A percentile compares a stretch with the other conserved stretches of the same genome.
Conservation (phyloP, 2,329 filamentous ascomycete genomes). For the Zarea fungicola region DNA sequence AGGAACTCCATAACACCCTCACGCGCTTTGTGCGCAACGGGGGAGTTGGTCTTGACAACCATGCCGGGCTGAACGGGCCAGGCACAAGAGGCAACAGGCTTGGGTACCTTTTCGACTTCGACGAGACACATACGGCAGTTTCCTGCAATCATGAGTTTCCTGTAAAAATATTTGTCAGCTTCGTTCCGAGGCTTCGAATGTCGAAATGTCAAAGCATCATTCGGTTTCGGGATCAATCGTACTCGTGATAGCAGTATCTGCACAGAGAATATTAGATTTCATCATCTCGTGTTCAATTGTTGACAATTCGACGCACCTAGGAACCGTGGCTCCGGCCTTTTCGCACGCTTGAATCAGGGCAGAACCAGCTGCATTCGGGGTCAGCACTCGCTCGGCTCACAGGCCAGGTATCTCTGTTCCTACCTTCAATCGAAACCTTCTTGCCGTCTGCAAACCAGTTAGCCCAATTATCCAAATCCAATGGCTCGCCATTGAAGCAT, state of each 20-base stretch:
- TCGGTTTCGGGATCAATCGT: slow-evolving; percentile 35
- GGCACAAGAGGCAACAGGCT: slow-evolving; percentile 95
- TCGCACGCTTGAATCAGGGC: slow-evolving; percentile 98
- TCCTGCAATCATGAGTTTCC: slow-evolving; percentile 97
- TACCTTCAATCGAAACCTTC: slow-evolving; percentile 97
- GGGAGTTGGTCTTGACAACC: slow-evolving; percentile 98
- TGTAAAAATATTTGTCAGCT: slow-evolving; percentile 42
- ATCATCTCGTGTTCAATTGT: slow-evolving; percentile 5
- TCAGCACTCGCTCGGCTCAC: slow-evolving; percentile 29
- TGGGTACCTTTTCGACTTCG: slow-evolving; percentile 92
- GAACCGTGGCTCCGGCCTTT: slow-evolving; percentile 87
- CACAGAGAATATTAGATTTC: slow-evolving; percentile 21
- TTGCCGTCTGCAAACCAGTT: slow-evolving; percentile 69
- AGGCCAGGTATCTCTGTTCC: slow-evolving; percentile 17
- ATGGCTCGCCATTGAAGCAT: slow-evolving; percentile 15
- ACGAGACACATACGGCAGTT: slow-evolving; percentile 99
- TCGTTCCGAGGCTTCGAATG: slow-evolving; percentile 21
- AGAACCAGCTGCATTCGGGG: slow-evolving; percentile 67
- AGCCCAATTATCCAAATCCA: slow-evolving; percentile 20
- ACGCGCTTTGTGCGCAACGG: slow-evolving; percentile 91
- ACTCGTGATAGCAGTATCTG: slow-evolving; percentile 99
- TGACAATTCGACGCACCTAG: slow-evolving; percentile 54
- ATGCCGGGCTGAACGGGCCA: slow-evolving; percentile 98
- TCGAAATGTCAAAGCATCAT: too few species aligned
- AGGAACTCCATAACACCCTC: slow-evolving; percentile 99